Base-by-base conservation (phyloP, 306 rosid species). In the Lathyrus tuberosus region DNA sequence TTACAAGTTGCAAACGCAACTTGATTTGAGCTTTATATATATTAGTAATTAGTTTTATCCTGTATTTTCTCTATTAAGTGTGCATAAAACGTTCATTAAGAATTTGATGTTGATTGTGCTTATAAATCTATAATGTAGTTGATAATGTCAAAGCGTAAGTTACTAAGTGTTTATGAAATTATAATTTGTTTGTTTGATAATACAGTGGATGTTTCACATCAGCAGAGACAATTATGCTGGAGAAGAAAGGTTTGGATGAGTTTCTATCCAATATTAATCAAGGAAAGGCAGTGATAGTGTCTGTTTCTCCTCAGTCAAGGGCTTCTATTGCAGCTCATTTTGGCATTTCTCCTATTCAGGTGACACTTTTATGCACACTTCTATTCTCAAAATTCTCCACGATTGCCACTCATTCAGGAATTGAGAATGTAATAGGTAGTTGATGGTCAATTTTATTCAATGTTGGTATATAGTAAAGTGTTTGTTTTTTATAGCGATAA, bases 211-310 rank as follows among this genome's bases (percentile, higher is more conserved):
- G n/a, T n/a, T n/a, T n/a, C n/a, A n/a, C n/a, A n/a, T n/a, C n/a
- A n/a, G n/a, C n/a, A n/a, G n/a, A n/a, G n/a, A n/a, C n/a, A n/a
- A n/a, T n/a, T n/a, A n/a, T n/a, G n/a, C n/a, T n/a, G n/a, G n/a
- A n/a, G n/a, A n/a, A 93, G 70, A 97, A 93, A 87, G 91, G 98
- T 81, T 81, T 85, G 89, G 97, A 93, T 47, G 97, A 93, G 82
- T 90, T 93, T 78, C 80, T 93, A 53, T 77, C 84, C 54, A 93
- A 84, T 61, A 70, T 90, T 38, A 79, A 71, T 58, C 76, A 81
- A 57, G 90, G 97, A 47, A 90, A 84, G 76, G 62, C 85, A 46
- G 94, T 90, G 28, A 80, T 88, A n/a, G n/a, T n/a, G n/a, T n/a
- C n/a, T n/a, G n/a, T n/a, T n/a, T n/a, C n/a, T n/a, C n/a, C n/a